phyloP scores from a whole-genome alignment of 192 early-diverging fungal genomes.

The Spinellus fusiger region DNA sequence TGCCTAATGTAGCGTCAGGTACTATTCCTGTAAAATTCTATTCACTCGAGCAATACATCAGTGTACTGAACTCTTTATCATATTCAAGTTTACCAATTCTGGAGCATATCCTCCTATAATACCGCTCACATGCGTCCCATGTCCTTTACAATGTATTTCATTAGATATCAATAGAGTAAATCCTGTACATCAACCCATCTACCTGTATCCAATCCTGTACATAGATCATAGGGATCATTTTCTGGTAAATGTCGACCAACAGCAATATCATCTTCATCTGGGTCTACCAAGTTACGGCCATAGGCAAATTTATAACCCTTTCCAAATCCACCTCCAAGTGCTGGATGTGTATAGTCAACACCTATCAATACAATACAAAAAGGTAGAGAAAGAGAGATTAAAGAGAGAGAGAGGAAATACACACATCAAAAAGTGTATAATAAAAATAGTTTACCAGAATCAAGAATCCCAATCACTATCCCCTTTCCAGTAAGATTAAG shows the following conservation, averaged over 20 bases:
- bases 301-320: constrained; percentile 50
- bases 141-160: constrained; percentile 30
- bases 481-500: constrained; percentile 53
- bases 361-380: constrained; percentile 11
- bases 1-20: constrained; percentile 58
- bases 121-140: constrained; percentile 62
- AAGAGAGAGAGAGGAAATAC: constrained; percentile 4
- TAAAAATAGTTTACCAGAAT: constrained; percentile 37
- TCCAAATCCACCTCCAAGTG: constrained; percentile 62
- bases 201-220: constrained; percentile 2
- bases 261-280: constrained; percentile 27
- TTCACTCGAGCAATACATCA: constrained; percentile 9
- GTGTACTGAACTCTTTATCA: neutral
- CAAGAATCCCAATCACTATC: constrained; percentile 59
- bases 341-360: constrained; percentile 57
- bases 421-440: neutral
- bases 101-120: constrained; percentile 39
- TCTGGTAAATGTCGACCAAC: constrained; percentile 6
- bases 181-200: neutral
- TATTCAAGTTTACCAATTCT: constrained; percentile 9
- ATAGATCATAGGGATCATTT: constrained; percentile 42
- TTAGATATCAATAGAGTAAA: constrained; percentile 1
- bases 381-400: neutral
- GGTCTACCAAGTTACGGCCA: constrained; percentile 59
- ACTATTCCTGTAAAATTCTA: constrained; percentile 52